These are phyloP conservation scores for Mychonastes homosphaera DNA, from an alignment of 139 green algal species.

Conservation along the genomic window DNA sequence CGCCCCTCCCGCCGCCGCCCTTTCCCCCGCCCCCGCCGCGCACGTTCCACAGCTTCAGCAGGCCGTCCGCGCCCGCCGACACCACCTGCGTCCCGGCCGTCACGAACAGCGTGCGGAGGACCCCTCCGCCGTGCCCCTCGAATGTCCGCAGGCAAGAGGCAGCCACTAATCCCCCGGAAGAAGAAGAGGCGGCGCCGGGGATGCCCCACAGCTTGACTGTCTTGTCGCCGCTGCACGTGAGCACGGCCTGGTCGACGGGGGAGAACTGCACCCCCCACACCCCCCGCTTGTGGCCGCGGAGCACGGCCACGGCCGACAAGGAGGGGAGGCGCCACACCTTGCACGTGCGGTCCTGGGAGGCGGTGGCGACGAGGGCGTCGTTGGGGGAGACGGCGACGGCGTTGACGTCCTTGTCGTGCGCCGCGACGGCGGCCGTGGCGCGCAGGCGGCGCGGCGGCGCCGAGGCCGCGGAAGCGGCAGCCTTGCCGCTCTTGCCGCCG, in stretches of 20 bases:
- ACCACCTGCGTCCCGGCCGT: slow-evolving; percentile 62
- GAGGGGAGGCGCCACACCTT: slow-evolving; percentile 79
- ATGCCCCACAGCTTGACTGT: slow-evolving; percentile 84
- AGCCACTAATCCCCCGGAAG: too few relatives aligned
- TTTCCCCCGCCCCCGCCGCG: too few relatives aligned
- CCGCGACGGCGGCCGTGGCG: slow-evolving; percentile 60
- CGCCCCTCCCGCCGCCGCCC: too few relatives aligned
- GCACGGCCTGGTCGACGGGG: slow-evolving; percentile 60
- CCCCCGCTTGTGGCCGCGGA: slow-evolving; percentile 81
- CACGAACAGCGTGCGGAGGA: slow-evolving; percentile 70
- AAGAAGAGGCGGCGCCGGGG: slow-evolving; percentile 46
- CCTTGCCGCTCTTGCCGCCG: not conserved
- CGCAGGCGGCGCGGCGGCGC: slow-evolving; percentile 22
- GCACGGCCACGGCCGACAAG: slow-evolving; percentile 42
- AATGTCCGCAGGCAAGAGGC: slow-evolving; percentile 90
- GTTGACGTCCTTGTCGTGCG: slow-evolving; percentile 98
- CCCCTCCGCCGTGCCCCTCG: slow-evolving; percentile 79
- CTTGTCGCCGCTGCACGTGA: slow-evolving; percentile 48
- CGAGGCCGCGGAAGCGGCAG: not conserved
- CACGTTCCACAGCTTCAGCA: slow-evolving; percentile 88
- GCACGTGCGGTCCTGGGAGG: slow-evolving; percentile 70
- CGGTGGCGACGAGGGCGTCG: slow-evolving; percentile 57
- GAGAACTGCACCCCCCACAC: slow-evolving; percentile 91
- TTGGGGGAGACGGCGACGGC: slow-evolving; percentile 75
- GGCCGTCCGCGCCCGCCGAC: slow-evolving; percentile 72